A percentile compares a stretch with the other conserved stretches of the same genome.
Evolutionary conservation across 257 asterid genomes (phyloP).

Genomic region (Plantago elongata): DNA sequence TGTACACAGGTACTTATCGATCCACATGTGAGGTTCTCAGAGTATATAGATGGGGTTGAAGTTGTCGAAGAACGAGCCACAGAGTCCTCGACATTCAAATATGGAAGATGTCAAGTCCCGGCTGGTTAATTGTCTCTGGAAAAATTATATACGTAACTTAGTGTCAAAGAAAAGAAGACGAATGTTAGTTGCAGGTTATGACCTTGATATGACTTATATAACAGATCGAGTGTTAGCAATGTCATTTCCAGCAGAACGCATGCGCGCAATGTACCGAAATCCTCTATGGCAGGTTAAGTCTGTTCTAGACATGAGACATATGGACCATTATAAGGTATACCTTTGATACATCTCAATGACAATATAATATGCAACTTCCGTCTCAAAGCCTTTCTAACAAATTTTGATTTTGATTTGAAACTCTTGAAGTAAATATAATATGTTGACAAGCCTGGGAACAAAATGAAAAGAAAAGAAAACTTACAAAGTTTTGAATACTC

Average conservation of each 20-base stretch:
- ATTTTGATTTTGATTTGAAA: too few species aligned
- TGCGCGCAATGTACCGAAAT: constrained; percentile 76
- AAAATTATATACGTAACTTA: constrained; percentile 54
- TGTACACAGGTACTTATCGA: constrained; percentile 17
- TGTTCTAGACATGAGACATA: constrained; percentile 68
- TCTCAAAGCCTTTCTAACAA: too few species aligned
- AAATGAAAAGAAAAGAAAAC: too few species aligned
- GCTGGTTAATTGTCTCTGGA: constrained; percentile 38
- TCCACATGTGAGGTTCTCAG: constrained; percentile 18
- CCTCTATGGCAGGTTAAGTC: constrained; percentile 88
- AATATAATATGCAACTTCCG: too few species aligned
- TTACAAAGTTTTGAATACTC: too few species aligned
- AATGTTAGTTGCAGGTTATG: constrained; percentile 75
- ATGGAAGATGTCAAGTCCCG: constrained; percentile 24
- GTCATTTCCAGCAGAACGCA: constrained; percentile 79
- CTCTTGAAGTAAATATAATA: too few species aligned
- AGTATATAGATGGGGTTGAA: constrained; percentile 52
- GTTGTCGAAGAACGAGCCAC: constrained; percentile 38
- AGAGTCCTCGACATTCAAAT: constrained; percentile 14
- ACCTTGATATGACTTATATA: constrained; percentile 83
- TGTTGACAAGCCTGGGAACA: too few species aligned
- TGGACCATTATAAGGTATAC: constrained; percentile 63
- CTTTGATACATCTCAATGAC: not conserved
- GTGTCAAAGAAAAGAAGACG: constrained; percentile 74
- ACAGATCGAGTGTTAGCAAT: constrained; percentile 62